Percentiles rank a stretch among this genome's conserved stretches.
Evolutionary conservation across 306 rosid species (phyloP).

Genomic region (Vigna trinervia): DNA sequence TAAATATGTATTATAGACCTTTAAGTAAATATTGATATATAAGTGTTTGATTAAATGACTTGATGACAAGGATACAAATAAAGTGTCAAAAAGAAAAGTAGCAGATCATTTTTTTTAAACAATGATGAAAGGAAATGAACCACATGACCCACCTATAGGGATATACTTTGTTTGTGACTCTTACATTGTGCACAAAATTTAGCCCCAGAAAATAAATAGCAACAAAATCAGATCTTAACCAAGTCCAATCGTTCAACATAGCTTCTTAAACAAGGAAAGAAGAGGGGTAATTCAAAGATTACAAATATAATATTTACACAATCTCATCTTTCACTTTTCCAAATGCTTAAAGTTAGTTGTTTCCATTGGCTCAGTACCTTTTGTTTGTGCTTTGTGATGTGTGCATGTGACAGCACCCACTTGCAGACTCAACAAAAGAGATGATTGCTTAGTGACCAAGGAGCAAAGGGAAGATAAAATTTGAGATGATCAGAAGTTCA

Average conservation of each 20-base stretch:
- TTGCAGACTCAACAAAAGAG: background rate
- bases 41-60: background rate
- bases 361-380: conserved; percentile 26
- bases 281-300: background rate
- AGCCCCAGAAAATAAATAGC: no score
- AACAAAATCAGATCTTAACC: background rate
- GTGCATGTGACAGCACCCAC: conserved; percentile 43
- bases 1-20: background rate
- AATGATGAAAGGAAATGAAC: background rate
- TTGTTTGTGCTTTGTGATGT: conserved; percentile 35
- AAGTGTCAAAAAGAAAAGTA: conserved; percentile 1
- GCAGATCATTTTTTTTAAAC: background rate
- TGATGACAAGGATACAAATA: background rate
- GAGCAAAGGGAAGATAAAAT: background rate
- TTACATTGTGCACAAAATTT: background rate
- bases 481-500: conserved; percentile 26
- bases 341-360: conserved; percentile 28
- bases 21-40: background rate
- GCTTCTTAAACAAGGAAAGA: conserved; percentile 37
- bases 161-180: background rate
- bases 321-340: conserved; percentile 10
- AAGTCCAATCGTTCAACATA: background rate
- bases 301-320: background rate
- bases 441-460: conserved; percentile 43
- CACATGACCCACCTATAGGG: background rate